Base-by-base conservation (phyloP, 257 asterid genomes). In the Plantago elongata region DNA sequence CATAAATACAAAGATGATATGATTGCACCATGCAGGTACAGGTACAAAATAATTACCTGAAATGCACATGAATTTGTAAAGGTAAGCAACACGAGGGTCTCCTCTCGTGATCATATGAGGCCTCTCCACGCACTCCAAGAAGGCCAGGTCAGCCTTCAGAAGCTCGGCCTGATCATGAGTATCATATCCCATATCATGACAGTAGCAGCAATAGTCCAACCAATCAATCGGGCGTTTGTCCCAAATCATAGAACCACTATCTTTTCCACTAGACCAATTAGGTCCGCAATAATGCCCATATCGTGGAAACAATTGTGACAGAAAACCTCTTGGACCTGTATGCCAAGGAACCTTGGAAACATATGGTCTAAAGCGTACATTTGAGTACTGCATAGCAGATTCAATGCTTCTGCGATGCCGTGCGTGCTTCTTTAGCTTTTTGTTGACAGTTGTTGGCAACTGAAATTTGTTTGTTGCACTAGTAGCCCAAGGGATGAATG, bases 281-380 rank as follows among this genome's bases (percentile, higher is more conserved):
- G 98, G 98, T 43, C 98, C 98, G 61, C 98, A 90, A 70, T 88
- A 90, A 71, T 82, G 90, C 40, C 98, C 98, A 54, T 90, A 90
- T 40, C 98, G 76, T 4, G 98, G 98, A 68, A 90, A 90, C 50
- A 90, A 49, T 43, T 88, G 96, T 22, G 96, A 90, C 43, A 90
- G 83, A 60, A 88, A 76, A 46, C 89, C 98, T 76, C 96, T 73
- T 45, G 84, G 73, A 56, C 98, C 98, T 18, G 94, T 88, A 69
- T 90, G 98, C 98, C 98, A 90, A 18, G 96, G 98, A 66, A 90
- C 95, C 77, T 81, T 88, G 29, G 94, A 84, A 47, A 82, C 96
- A 22, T 90, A 90, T 3, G 98, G 98, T 71, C 96, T 82, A 61
- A 88, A 90, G n/a, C 95, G 91, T 69, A 85, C 65, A 9, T 59